Conservation (phyloP, 192 early-diverging fungal species). For the Rhizophlyctis rosea region DNA sequence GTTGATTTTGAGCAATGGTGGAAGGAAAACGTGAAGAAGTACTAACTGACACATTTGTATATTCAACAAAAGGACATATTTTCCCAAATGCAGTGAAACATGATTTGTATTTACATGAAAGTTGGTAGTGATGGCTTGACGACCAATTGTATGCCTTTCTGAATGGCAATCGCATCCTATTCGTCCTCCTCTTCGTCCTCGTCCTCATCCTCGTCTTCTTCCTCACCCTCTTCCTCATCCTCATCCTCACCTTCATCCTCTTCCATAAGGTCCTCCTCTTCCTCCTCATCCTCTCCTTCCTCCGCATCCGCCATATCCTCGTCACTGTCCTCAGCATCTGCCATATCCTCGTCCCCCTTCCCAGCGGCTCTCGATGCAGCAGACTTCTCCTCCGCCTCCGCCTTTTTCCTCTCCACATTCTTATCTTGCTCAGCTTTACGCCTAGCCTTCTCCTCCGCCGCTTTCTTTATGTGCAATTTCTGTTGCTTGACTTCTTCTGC, state of each 20-base stretch:
- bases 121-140: too few relatives aligned
- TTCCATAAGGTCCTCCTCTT: conserved; percentile 33
- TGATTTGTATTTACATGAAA: too few relatives aligned
- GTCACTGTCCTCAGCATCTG: conserved; percentile 20
- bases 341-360: conserved; percentile 36
- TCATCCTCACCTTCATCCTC: conserved; percentile 18
- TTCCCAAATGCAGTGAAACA: too few relatives aligned
- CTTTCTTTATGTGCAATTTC: conserved; percentile 55
- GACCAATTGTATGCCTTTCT: too few relatives aligned
- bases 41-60: too few relatives aligned
- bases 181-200: conserved; percentile 36
- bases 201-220: conserved; percentile 27
- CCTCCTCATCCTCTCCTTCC: conserved; percentile 31
- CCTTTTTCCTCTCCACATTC: conserved; percentile 79
- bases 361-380: conserved; percentile 3
- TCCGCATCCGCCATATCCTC: conserved; percentile 16
- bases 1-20: conserved; percentile 61
- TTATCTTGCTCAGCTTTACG: conserved; percentile 77
- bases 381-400: conserved; percentile 40
- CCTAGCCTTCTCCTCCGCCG: conserved; percentile 60
- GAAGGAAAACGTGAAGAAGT: too few relatives aligned
- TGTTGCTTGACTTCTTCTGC: conserved; percentile 68
- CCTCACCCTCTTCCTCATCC: conserved; percentile 26
- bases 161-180: too few relatives aligned
- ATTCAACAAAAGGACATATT: too few relatives aligned